Percentiles rank a stretch among this genome's conserved stretches.
These are phyloP conservation scores for Hypoxylon rubiginosum DNA, from an alignment of 2,329 filamentous ascomycete genomes.

Conservation along the genomic window DNA sequence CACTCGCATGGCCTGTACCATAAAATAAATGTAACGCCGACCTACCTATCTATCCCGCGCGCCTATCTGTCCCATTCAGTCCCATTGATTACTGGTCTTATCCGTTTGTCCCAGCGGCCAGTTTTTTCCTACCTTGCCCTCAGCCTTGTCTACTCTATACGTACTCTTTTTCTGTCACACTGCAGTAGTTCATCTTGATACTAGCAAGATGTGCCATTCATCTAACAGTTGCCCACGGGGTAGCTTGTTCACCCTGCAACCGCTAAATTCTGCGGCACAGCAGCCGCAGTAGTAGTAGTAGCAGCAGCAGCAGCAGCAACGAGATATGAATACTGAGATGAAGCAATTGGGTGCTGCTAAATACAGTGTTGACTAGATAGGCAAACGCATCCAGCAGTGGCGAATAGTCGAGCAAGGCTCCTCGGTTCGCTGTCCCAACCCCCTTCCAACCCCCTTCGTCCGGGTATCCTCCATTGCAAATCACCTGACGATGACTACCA, in stretches of 20 bases:
- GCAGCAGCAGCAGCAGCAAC: too few relatives aligned
- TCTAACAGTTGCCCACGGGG: constrained; percentile 27
- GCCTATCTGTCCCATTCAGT: constrained; percentile 20
- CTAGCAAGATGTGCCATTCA: constrained; percentile 28
- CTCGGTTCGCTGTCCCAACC: too few relatives aligned
- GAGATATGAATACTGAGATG: constrained; percentile 4
- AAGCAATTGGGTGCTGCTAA: constrained; percentile 6
- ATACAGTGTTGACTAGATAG: constrained; percentile 6
- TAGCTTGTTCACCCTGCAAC: constrained; percentile 10
- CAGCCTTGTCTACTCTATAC: constrained; percentile 40
- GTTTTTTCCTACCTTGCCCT: constrained; percentile 18
- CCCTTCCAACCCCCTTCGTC: constrained; percentile 6
- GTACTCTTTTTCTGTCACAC: constrained; percentile 39
- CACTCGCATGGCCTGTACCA: constrained; percentile 27
- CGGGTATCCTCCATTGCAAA: constrained; percentile 30
- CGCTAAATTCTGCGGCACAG: constrained; percentile 22
- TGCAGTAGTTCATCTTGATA: constrained; percentile 38
- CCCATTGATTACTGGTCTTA: constrained; percentile 10
- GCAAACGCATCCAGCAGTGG: constrained; percentile 22
- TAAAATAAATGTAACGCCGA: constrained; percentile 25
- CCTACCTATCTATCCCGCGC: constrained; percentile 29
- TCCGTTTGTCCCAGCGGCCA: constrained; percentile 12
- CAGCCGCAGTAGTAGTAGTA: too few relatives aligned
- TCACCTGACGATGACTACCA: constrained; percentile 28
- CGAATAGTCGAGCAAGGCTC: constrained; percentile 24